Evolutionary conservation across 345 rosid species (phyloP).

Genomic region (Populus deltoides): DNA sequence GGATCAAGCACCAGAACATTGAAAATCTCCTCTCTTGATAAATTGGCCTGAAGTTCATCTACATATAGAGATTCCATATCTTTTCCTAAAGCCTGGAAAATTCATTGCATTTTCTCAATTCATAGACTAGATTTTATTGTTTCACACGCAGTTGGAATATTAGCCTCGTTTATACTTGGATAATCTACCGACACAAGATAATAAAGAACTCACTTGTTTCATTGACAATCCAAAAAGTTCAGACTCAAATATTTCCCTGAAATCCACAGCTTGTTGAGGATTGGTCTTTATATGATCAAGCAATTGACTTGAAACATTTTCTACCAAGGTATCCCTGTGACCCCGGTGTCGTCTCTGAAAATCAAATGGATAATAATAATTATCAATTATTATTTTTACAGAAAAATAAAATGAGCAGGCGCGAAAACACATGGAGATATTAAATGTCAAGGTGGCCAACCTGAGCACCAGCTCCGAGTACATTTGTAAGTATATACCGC

Average conservation of each 20-base stretch:
- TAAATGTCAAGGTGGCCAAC: slow-evolving; percentile 26
- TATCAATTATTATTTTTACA: neutral
- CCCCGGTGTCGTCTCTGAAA: slow-evolving; percentile 53
- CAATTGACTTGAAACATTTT: slow-evolving; percentile 40
- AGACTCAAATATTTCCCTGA: slow-evolving; percentile 66
- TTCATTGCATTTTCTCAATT: neutral
- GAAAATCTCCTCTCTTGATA: slow-evolving; percentile 56
- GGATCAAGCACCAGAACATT: slow-evolving; percentile 56
- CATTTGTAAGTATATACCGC: slow-evolving; percentile 47
- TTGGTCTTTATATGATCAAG: slow-evolving; percentile 34
- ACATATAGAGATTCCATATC: slow-evolving; percentile 63
- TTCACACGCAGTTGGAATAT: neutral
- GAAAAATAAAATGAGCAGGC: neutral
- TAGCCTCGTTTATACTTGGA: neutral
- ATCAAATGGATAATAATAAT: neutral
- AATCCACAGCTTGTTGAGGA: slow-evolving; percentile 52
- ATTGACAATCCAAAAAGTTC: slow-evolving; percentile 68
- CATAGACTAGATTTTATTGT: neutral
- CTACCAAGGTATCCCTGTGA: slow-evolving; percentile 62
- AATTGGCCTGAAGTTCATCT: slow-evolving; percentile 53
- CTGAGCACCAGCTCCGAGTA: slow-evolving; percentile 76
- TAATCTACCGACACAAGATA: neutral
- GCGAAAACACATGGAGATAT: neutral
- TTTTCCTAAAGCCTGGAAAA: slow-evolving; percentile 58
- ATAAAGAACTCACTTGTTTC: slow-evolving; percentile 55